These are phyloP conservation scores for Aspergillus fischeri DNA, from an alignment of 2,329 filamentous ascomycete genomes.

Conservation along the genomic window DNA sequence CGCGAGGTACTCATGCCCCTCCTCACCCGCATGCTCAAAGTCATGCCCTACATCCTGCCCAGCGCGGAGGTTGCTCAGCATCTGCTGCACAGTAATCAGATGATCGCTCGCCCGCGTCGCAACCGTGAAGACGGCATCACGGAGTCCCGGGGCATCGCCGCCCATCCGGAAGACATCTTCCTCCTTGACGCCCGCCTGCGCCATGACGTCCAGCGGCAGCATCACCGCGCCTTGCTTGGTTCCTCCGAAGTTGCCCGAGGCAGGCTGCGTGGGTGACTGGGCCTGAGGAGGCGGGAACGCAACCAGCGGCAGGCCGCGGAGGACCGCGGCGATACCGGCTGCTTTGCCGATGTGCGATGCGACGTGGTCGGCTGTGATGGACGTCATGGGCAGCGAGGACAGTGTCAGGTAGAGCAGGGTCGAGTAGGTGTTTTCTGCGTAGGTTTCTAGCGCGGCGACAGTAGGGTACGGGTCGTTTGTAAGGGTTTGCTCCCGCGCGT, in stretches of 20 bases:
- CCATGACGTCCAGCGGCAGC: slow-evolving; percentile 86
- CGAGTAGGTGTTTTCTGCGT: slow-evolving; percentile 92
- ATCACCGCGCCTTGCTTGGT: slow-evolving; percentile 63
- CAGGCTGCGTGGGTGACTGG: slow-evolving; percentile 49
- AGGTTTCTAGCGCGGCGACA: slow-evolving; percentile 72
- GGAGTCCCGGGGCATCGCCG: slow-evolving; percentile 70
- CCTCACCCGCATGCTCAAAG: slow-evolving; percentile 81
- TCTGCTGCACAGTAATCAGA: slow-evolving; percentile 86
- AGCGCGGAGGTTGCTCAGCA: slow-evolving; percentile 74
- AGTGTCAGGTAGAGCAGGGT: slow-evolving; percentile 86
- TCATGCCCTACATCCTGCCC: slow-evolving; percentile 76
- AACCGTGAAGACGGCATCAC: slow-evolving; percentile 86
- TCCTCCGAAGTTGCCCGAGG: slow-evolving; percentile 35
- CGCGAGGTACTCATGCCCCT: slow-evolving; percentile 54
- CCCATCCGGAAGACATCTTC: slow-evolving; percentile 85
- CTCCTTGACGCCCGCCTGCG: slow-evolving; percentile 72
- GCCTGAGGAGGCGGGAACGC: slow-evolving; percentile 67
- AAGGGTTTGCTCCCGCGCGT: slow-evolving; percentile 75
- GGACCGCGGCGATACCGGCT: slow-evolving; percentile 75
- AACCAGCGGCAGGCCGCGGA: slow-evolving; percentile 85
- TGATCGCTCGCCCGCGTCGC: slow-evolving; percentile 95
- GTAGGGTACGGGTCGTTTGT: slow-evolving; percentile 76
- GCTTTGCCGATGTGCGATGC: slow-evolving; percentile 95
- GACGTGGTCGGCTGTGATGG: slow-evolving; percentile 83
- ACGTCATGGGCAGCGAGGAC: slow-evolving; percentile 72